These are phyloP conservation scores for Pyrenochaeta sp. DNA, from an alignment of 2,329 filamentous ascomycete genomes.

Conservation along the genomic window DNA sequence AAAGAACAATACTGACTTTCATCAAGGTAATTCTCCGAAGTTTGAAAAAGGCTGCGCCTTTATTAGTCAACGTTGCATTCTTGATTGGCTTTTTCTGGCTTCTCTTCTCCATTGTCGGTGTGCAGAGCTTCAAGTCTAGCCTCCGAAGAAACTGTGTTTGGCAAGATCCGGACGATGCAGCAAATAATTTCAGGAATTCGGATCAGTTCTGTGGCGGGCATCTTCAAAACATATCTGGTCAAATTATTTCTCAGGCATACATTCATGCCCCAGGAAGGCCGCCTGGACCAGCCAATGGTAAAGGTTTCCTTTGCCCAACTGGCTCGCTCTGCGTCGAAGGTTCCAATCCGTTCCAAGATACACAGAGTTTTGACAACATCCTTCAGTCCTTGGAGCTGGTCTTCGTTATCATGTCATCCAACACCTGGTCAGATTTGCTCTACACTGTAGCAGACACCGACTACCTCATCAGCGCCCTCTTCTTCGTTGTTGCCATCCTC, in stretches of 20 bases:
- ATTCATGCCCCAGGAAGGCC: slow-evolving; percentile 58
- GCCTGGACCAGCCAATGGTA: slow-evolving; percentile 58
- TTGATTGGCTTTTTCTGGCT: slow-evolving; percentile 98
- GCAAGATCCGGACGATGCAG: slow-evolving; percentile 59
- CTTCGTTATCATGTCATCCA: slow-evolving; percentile 98
- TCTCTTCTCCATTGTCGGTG: slow-evolving; percentile 93
- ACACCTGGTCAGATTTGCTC: slow-evolving; percentile 94
- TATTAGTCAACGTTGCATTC: slow-evolving; percentile 92
- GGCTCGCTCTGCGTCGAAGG: slow-evolving; percentile 85
- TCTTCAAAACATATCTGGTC: slow-evolving; percentile 63
- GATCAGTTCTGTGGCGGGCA: slow-evolving; percentile 89
- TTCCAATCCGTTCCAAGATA: slow-evolving; percentile 80
- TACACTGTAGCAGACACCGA: slow-evolving; percentile 94
- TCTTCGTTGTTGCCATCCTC: slow-evolving; percentile 76
- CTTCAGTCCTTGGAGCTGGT: slow-evolving; percentile 90
- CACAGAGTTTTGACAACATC: slow-evolving; percentile 95
- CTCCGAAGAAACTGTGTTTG: slow-evolving; percentile 59
- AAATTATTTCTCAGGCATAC: slow-evolving; percentile 67
- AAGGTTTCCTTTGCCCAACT: slow-evolving; percentile 87
- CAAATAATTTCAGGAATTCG: slow-evolving; percentile 61
- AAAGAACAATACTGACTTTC: slow-evolving; percentile 11
- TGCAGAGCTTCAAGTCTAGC: slow-evolving; percentile 83
- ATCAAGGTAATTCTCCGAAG: slow-evolving; percentile 86
- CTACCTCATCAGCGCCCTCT: slow-evolving; percentile 85
- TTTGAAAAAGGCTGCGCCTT: slow-evolving; percentile 91